Conservation (phyloP, 2,329 filamentous ascomycete species). For the Atkinsonella texensis region DNA sequence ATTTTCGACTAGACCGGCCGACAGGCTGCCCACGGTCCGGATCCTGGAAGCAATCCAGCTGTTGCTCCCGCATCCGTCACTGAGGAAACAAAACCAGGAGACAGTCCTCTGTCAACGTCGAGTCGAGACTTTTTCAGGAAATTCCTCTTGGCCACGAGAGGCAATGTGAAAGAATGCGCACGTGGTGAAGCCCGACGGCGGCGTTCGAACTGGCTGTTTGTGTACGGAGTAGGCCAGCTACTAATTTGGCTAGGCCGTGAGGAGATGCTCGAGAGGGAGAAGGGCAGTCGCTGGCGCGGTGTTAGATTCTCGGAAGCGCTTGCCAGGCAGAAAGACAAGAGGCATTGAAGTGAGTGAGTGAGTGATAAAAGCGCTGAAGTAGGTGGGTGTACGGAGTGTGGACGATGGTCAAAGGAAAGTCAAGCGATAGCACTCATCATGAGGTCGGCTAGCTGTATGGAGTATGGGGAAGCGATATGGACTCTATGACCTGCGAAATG, state of each 20-base stretch:
- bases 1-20: not conserved
- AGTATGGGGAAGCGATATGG: not conserved
- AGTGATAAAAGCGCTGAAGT: not conserved
- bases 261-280: not conserved
- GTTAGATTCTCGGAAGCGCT: not conserved
- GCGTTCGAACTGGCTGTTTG: not conserved
- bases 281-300: not conserved
- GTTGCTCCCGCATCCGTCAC: slow-evolving; percentile 12
- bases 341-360: not conserved
- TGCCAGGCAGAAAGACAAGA: not conserved
- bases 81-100: slow-evolving; percentile 10
- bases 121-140: not conserved
- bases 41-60: not conserved
- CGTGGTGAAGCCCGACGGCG: not conserved
- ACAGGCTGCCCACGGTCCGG: slow-evolving; percentile 4
- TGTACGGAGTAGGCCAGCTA: not conserved
- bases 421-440: not conserved
- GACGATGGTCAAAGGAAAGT: not conserved
- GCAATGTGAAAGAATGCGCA: not conserved
- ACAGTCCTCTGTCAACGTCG: not conserved
- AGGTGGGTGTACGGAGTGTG: not conserved
- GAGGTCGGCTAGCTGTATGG: too few species aligned
- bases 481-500: not conserved
- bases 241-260: not conserved
- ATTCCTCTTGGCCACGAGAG: not conserved